These are phyloP conservation scores for Fusarium miscanthi DNA, from an alignment of 2,329 filamentous ascomycete species.

Conservation along the genomic window DNA sequence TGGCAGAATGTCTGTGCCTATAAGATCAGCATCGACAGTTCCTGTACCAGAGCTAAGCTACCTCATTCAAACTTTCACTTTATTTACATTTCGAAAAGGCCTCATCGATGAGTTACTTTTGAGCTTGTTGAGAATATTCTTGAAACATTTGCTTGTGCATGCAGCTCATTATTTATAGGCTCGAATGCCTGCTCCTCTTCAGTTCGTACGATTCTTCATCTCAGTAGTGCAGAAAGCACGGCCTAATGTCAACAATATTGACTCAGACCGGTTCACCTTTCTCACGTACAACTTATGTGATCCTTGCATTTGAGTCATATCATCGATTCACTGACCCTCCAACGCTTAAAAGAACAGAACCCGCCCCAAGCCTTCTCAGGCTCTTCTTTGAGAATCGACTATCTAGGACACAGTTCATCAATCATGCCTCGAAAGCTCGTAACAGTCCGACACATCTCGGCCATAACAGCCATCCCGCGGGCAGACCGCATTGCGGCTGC, in stretches of 20 bases:
- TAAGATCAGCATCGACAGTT: not conserved
- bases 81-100: not conserved
- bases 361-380: not conserved
- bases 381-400: not conserved
- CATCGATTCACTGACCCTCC: not conserved
- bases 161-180: not conserved
- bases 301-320: slow-evolving; percentile 23
- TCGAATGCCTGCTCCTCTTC: not conserved
- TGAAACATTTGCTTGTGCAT: not conserved
- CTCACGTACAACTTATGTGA: not conserved
- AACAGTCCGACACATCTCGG: slow-evolving; percentile 33
- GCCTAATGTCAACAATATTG: not conserved
- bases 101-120: not conserved
- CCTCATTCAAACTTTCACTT: not conserved
- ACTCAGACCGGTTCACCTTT: not conserved
- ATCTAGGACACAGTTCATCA: not conserved
- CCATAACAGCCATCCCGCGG: slow-evolving; percentile 32
- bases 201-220: not conserved
- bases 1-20: not conserved
- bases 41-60: not conserved
- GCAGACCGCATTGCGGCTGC: slow-evolving; percentile 35
- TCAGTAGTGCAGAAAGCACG: not conserved
- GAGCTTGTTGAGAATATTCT: not conserved
- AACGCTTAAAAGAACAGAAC: not conserved
- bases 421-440: slow-evolving; percentile 40